Percentiles rank a stretch among this genome's conserved stretches.
Evolutionary conservation across 2,329 filamentous ascomycete genomes (phyloP).

Genomic region (Aspergillus terreus): DNA sequence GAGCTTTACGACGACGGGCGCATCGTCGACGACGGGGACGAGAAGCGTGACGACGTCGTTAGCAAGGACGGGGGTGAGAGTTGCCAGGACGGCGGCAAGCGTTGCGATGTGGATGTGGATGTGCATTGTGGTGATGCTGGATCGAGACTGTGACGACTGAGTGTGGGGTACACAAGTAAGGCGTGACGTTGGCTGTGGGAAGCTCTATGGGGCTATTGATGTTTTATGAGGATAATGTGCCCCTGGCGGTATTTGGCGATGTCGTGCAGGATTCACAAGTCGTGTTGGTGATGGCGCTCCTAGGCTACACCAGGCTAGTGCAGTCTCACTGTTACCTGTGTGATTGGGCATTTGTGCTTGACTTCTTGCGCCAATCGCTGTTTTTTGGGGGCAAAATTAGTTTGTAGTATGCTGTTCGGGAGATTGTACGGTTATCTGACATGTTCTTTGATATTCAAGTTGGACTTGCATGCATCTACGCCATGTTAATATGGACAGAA

Average conservation of each 20-base stretch:
- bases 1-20: conserved; percentile 9
- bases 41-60: conserved; percentile 13
- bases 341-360: neutral
- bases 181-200: neutral
- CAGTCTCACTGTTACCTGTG: neutral
- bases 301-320: neutral
- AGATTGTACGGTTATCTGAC: too few relatives aligned
- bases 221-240: neutral
- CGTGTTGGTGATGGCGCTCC: neutral
- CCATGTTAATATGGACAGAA: too few relatives aligned
- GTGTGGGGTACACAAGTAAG: neutral
- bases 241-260: neutral
- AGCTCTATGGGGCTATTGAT: neutral
- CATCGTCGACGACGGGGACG: conserved; percentile 5
- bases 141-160: neutral
- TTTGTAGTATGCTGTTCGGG: too few relatives aligned
- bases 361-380: too few relatives aligned
- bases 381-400: too few relatives aligned
- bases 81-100: conserved; percentile 22
- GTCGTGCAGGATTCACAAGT: neutral
- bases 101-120: conserved; percentile 9
- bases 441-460: too few relatives aligned
- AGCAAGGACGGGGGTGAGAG: conserved; percentile 19
- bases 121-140: conserved; percentile 12
- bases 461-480: too few relatives aligned